phyloP scores from a whole-genome alignment of 805 yeast species.

The Saccharomycopsis selenospora region DNA sequence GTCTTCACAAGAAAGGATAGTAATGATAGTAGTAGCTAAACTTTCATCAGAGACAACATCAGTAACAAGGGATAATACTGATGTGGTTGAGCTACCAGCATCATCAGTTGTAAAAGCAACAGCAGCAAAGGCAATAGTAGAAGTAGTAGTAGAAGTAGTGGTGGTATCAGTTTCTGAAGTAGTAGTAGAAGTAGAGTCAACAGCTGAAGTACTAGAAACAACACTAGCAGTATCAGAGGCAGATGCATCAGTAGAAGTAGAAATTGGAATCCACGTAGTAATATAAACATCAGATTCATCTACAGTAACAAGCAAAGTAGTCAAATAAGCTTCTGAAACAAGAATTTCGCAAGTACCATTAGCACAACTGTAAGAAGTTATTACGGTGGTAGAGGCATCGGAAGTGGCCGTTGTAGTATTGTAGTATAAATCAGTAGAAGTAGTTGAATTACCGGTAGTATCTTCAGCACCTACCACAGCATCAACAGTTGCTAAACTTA shows the following conservation, averaged over 20 bases:
- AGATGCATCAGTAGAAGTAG: constrained; percentile 8
- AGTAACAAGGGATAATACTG: background rate
- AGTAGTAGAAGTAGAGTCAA: constrained; percentile 1
- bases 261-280: constrained; percentile 19
- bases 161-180: constrained; percentile 10
- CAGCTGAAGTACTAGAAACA: background rate
- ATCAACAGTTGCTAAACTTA: background rate
- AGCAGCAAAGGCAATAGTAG: constrained; percentile 7
- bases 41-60: constrained; percentile 4
- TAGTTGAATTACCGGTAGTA: constrained; percentile 1
- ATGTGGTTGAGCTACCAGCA: background rate
- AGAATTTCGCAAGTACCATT: constrained; percentile 15
- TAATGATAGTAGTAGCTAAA: constrained; percentile 12
- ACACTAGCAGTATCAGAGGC: constrained; percentile 25
- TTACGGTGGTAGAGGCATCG: constrained; percentile 8
- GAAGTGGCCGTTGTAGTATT: background rate
- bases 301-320: constrained; percentile 16
- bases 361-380: constrained; percentile 11
- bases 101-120: constrained; percentile 5
- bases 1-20: constrained; percentile 15
- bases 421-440: constrained; percentile 4
- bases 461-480: background rate
- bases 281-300: constrained; percentile 14
- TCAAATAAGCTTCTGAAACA: constrained; percentile 13
- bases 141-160: constrained; percentile 5